A percentile compares a stretch with the other conserved stretches of the same genome.
phyloP scores from a whole-genome alignment of 2,329 filamentous ascomycete species.

The Orbilia brochopaga region DNA sequence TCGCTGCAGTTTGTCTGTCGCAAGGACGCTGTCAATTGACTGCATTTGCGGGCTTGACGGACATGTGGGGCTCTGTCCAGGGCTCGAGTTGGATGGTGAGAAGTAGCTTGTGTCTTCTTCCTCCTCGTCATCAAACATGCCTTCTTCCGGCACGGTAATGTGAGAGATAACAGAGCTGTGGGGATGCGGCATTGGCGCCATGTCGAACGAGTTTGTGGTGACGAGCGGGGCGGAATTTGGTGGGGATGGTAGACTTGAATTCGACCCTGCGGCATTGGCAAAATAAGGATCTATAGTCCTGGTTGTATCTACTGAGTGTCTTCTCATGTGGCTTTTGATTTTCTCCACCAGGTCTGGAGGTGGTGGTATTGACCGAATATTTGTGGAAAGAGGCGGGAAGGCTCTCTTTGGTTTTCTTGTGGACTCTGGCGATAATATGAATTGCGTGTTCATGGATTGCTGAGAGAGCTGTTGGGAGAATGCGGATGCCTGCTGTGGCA shows the following conservation, averaged over 20 bases:
- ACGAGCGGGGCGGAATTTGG: slow-evolving; percentile 53
- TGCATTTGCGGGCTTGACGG: slow-evolving; percentile 44
- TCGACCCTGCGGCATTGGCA: slow-evolving; percentile 38
- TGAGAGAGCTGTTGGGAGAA: slow-evolving; percentile 45
- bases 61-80: slow-evolving; percentile 38
- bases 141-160: slow-evolving; percentile 52
- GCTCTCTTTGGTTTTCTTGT: slow-evolving; percentile 39
- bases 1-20: slow-evolving; percentile 51
- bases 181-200: slow-evolving; percentile 53
- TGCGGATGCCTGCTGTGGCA: slow-evolving; percentile 32
- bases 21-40: slow-evolving; percentile 48
- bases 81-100: slow-evolving; percentile 48
- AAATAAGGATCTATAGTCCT: slow-evolving; percentile 47
- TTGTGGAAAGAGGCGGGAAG: slow-evolving; percentile 41
- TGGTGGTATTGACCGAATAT: slow-evolving; percentile 42
- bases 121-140: slow-evolving; percentile 49
- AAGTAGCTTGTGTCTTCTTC: slow-evolving; percentile 53
- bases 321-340: slow-evolving; percentile 46
- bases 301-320: slow-evolving; percentile 43
- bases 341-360: slow-evolving; percentile 42
- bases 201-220: slow-evolving; percentile 54
- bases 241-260: slow-evolving; percentile 52
- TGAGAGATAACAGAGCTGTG: slow-evolving; percentile 52
- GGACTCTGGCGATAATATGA: slow-evolving; percentile 40
- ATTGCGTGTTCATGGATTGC: slow-evolving; percentile 38